Base-by-base conservation (phyloP, 495 filamentous ascomycete genomes). In the Aspergillus carlsbadensis region DNA sequence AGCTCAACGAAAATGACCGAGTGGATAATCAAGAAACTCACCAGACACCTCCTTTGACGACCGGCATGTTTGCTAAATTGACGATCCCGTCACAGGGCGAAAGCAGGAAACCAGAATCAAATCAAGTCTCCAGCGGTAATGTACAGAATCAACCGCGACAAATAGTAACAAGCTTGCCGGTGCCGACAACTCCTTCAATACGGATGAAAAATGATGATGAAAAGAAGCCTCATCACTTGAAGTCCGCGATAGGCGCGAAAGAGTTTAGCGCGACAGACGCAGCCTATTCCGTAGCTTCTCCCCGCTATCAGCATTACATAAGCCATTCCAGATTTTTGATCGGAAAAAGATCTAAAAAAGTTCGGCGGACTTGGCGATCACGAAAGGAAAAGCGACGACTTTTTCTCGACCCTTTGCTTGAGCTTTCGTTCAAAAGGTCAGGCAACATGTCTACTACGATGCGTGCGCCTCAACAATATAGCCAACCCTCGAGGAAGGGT, bases 11-110 rank as follows among this genome's bases (percentile, higher is more conserved):
- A 50, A 17, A n/a, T 48, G 36, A 59, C 43, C 18, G 3, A 26
- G 24, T 49, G 24, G 17, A 40, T 22, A 24, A 81, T 33, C 81
- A 52, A 79, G 81, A 65, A 80, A 82, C 57, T 81, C 86, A 81
- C 89, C 94, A 98, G 62, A 97, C 93, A 65, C 94, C 94, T 76
- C 93, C 94, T 78, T 98, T 97, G 70, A 96, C 93, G 70, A 96
- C 92, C 65, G 91, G 91, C 94, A 97, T 98, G 61, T 61, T 57
- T 69, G 60, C 43, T 56, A 33, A 58, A 41, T 53, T 47, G 31
- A 52, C 20, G 10, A 39, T 21, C 17, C 31, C 41, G 56, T 54
- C 53, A 56, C 42, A 55, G 63, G 59, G 44, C n/a, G 59, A 52
- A 34, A 41, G 21, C 26, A 42, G 63, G 31, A 54, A 11, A 17